Evolutionary conservation across 352 stramenopile species (phyloP), one percentile per base, ranked within the genome.

Genomic region (Phytopythium mirpurense): DNA sequence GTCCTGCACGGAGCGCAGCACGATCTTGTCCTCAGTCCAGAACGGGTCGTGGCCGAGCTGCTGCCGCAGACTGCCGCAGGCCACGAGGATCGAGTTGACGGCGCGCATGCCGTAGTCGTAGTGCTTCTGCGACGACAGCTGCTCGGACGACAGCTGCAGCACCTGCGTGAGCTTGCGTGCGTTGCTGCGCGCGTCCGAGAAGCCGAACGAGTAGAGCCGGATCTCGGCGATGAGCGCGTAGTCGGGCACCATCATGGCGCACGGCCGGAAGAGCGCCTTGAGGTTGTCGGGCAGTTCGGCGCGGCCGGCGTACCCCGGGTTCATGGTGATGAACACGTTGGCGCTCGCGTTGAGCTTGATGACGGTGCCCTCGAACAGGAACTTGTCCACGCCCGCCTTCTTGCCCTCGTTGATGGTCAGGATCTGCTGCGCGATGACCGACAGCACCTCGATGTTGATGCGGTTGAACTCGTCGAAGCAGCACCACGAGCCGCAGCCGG

Each of bases 71-170:
- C 92, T 93, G 24, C 93, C 91, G n/a, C 88, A 88, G 0, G 93
- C 93, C 10, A 97, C 86, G 18, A 98, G 78, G 53, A 98, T 97
- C 19, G 93, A 97, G 59, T 97, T 98, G 2, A 98, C 91, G 7
- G 95, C 94, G 32, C 93, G 80, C 90, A 98, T 98, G 32, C 93
- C 93, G 60, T 98, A 98, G 68, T 98, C 93, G 57, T 98, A 98
- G 64, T 98, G 93, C 37, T 95, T 96, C 57, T 98, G 93, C 0
- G 82, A 96, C 40, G 83, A 96, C 12, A 98, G 67, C 59, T 98
- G 93, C 57, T 98, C 90, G 6, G 86, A 95, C 29, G 84, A 97
- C 4, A 98, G 68, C 68, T 97, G 90, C 24, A 98, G 74, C 24
- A 96, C 89, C 41, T 96, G 88, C 6, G 96, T 96, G 48, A 98